phyloP scores from a whole-genome alignment of 2,329 filamentous ascomycete species.

The Didymella arachidicola region DNA sequence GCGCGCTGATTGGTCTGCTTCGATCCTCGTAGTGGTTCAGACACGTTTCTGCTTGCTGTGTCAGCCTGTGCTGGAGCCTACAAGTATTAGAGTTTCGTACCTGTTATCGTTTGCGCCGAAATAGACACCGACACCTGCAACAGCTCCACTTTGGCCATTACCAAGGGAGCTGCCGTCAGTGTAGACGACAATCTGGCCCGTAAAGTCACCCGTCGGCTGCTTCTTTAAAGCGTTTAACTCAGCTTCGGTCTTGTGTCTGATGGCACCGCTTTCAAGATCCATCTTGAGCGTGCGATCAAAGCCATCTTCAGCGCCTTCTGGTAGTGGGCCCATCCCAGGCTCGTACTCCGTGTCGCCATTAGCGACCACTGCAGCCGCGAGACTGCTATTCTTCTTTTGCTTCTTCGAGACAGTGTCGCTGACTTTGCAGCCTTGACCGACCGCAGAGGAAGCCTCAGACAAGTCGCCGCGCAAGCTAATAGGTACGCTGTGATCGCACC shows the following conservation, averaged over 20 bases:
- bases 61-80: constrained; percentile 2
- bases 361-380: constrained; percentile 17
- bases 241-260: constrained; percentile 63
- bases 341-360: constrained; percentile 43
- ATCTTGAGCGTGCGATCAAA: constrained; percentile 67
- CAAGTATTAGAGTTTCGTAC: constrained; percentile 47
- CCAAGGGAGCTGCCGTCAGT: constrained; percentile 69
- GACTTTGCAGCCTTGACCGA: constrained; percentile 23
- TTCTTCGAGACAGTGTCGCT: constrained; percentile 46
- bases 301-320: constrained; percentile 64
- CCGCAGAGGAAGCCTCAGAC: constrained; percentile 37
- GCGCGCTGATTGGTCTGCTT: constrained; percentile 94
- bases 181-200: constrained; percentile 65
- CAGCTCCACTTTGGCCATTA: constrained; percentile 64
- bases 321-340: constrained; percentile 64
- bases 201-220: constrained; percentile 53
- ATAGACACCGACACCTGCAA: constrained; percentile 69
- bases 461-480: constrained; percentile 40
- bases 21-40: constrained; percentile 75
- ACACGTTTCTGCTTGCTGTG: constrained; percentile 66
- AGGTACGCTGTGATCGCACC: constrained; percentile 38
- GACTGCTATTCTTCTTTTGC: constrained; percentile 45
- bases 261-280: constrained; percentile 61
- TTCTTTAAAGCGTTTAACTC: constrained; percentile 58
- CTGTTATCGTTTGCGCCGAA: constrained; percentile 67